phyloP scores from a whole-genome alignment of 2,329 filamentous ascomycete species.

The Fusarium penzigii region DNA sequence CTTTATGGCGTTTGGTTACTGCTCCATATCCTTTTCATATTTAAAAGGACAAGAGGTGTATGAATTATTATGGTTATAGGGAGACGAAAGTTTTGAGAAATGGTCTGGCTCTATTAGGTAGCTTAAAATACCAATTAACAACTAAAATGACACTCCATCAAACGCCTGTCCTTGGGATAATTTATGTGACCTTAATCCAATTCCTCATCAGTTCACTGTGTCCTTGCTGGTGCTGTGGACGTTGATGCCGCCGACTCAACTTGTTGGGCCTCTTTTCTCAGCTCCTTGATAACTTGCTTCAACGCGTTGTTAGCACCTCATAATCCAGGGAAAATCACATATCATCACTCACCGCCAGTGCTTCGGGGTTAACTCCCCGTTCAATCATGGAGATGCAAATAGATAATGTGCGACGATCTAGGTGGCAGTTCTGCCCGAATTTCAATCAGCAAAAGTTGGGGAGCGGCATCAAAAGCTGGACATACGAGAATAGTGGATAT shows the following conservation, averaged over 20 bases:
- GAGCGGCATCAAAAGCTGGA: constrained; percentile 10
- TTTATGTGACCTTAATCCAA: neutral
- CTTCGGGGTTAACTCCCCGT: constrained; percentile 95
- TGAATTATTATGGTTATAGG: neutral
- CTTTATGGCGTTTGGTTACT: neutral
- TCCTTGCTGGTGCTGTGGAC: constrained; percentile 31
- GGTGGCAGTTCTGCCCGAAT: constrained; percentile 75
- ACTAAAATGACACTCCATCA: neutral
- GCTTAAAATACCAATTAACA: neutral
- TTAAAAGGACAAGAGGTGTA: neutral
- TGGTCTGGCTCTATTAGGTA: neutral
- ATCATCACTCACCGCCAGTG: constrained; percentile 71
- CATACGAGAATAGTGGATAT: constrained; percentile 86
- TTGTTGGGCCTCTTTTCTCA: constrained; percentile 57
- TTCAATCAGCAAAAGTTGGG: neutral
- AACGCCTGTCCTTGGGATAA: constrained; percentile 13
- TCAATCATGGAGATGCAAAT: constrained; percentile 97
- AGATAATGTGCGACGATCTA: constrained; percentile 87
- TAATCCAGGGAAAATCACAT: neutral
- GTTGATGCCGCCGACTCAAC: constrained; percentile 41
- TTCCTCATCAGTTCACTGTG: constrained; percentile 19
- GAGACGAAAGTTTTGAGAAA: neutral
- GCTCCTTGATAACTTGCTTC: constrained; percentile 61
- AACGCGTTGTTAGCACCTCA: neutral
- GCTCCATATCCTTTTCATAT: neutral